These are phyloP conservation scores for Sporisorium scitamineum DNA, from an alignment of 1,284 basidiomycete genomes.

Conservation along the genomic window DNA sequence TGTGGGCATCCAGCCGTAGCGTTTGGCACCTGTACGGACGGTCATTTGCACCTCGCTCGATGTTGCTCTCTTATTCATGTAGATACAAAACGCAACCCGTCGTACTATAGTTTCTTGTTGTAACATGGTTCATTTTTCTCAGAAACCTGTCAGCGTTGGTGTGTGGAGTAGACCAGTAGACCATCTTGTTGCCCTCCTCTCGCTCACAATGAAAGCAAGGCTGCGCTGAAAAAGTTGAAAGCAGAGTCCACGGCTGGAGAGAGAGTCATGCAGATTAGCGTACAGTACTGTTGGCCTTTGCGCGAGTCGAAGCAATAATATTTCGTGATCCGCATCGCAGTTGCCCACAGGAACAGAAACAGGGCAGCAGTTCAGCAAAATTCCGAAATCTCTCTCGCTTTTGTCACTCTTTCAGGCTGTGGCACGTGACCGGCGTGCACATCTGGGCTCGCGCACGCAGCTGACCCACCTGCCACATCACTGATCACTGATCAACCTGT, in stretches of 20 bases:
- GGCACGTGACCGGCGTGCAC: no score
- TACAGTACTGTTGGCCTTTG: background rate
- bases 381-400: background rate
- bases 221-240: background rate
- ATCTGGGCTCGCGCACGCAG: no score
- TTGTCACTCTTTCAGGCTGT: no score
- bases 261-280: background rate
- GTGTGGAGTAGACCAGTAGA: background rate
- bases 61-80: conserved; percentile 14
- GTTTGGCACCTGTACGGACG: background rate
- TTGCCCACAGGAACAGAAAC: background rate
- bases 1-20: background rate
- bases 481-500: no score
- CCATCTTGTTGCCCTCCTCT: background rate
- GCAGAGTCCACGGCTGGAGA: background rate
- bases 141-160: background rate
- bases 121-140: background rate
- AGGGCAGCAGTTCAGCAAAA: background rate
- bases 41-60: background rate
- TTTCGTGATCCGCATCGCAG: conserved; percentile 7
- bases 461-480: no score
- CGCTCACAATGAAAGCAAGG: no score
- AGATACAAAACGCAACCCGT: conserved; percentile 18
- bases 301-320: background rate
- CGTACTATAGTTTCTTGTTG: conserved; percentile 7